Base-by-base conservation (phyloP, 179 eudicot species). In the Silene noctiflora region DNA sequence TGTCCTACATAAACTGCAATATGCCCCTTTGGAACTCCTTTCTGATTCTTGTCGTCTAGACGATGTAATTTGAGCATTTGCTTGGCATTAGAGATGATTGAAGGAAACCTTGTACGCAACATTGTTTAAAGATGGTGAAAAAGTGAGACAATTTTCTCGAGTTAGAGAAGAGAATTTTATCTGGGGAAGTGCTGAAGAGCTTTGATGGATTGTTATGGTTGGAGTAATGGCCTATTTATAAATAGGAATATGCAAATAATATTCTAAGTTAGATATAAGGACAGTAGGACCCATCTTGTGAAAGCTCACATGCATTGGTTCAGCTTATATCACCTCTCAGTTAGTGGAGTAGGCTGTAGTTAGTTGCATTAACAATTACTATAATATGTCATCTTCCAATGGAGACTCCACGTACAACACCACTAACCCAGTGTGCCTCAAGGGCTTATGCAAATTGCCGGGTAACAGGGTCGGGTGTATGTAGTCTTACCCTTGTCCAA, bases 21-120 rank as follows among this genome's bases (percentile, higher is more conserved):
- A 65, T 83, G 81, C 22, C 89, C 90, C 69, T 80, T 88, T 0
- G 81, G 88, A 17, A 84, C 86, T 24, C 24, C 71, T 10, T 53
- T 55, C 1, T 27, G n/a, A 46, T 69, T 69, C 51, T 46, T 69
- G 59, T 1, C 59, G 11, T 55, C 59, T 55, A 55, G 35, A 13
- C 51, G 76, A 72, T 64, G 74, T 22, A 65, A 9, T 60, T 33
- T 42, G 31, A 75, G 44, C 25, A 67, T 25, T 69, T 73, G 48
- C 70, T 71, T 77, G 19, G 83, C 69, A 27, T 67, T 71, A 9
- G 77, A 66, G 74, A 80, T 64, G 4, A 79, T 29, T 63, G 79
- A 75, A 21, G 75, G 78, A 20, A 83, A 66, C 9, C 74, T 69
- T n/a, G 65, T 63, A 14, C 67, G 71, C 71, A 72, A 78, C 84